Conservation (phyloP, 768 basidiomycete genomes). For the Leccinum rimulosum region DNA sequence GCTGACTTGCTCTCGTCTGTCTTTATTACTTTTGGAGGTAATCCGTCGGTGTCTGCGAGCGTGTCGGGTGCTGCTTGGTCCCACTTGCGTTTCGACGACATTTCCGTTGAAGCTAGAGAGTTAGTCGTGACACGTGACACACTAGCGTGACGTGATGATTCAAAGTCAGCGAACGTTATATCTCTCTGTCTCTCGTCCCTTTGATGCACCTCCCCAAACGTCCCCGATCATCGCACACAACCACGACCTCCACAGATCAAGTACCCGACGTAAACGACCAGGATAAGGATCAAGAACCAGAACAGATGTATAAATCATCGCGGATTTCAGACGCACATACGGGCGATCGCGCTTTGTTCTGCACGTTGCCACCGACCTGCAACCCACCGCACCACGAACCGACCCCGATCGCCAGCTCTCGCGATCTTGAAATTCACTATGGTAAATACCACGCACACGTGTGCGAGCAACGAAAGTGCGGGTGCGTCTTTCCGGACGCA, state of each 20-base stretch:
- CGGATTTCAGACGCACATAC: slow-evolving; percentile 26
- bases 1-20: slow-evolving; percentile 51
- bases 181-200: background rate
- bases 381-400: slow-evolving; percentile 51
- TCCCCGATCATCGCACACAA: slow-evolving; percentile 29
- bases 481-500: slow-evolving; percentile 83
- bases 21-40: slow-evolving; percentile 45
- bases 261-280: background rate
- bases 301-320: slow-evolving; percentile 34
- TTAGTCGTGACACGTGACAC: slow-evolving; percentile 16
- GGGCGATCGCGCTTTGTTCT: slow-evolving; percentile 48
- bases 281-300: slow-evolving; percentile 18
- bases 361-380: slow-evolving; percentile 83
- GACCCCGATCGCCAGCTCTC: slow-evolving; percentile 60
- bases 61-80: slow-evolving; percentile 59
- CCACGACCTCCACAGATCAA: slow-evolving; percentile 6
- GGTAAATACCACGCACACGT: slow-evolving; percentile 83
- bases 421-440: slow-evolving; percentile 81
- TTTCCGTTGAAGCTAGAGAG: slow-evolving; percentile 19
- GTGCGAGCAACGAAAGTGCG: slow-evolving; percentile 66
- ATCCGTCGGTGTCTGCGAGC: slow-evolving; percentile 34
- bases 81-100: slow-evolving; percentile 83
- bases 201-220: slow-evolving; percentile 33
- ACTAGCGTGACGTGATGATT: slow-evolving; percentile 13
- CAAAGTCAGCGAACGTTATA: slow-evolving; percentile 16